Conservation (phyloP, 805 yeast genomes). For the Lipomyces starkeyi region DNA sequence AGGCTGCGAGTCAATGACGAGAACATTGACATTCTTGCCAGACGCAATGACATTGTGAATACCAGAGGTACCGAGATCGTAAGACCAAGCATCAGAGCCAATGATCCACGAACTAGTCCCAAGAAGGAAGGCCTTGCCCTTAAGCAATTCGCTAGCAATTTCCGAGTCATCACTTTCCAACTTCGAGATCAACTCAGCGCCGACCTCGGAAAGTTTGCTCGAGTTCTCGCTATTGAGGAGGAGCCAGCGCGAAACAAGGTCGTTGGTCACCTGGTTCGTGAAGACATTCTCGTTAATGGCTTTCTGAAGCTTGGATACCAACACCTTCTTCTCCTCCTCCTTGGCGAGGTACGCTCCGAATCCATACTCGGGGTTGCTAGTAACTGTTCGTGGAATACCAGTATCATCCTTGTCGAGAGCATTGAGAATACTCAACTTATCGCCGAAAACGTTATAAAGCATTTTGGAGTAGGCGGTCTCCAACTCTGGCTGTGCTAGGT, state of each 20-base stretch:
- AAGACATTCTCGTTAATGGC: slow-evolving; percentile 48
- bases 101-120: slow-evolving; percentile 75
- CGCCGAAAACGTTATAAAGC: slow-evolving; percentile 67
- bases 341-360: slow-evolving; percentile 73
- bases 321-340: slow-evolving; percentile 57
- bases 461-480: slow-evolving; percentile 82
- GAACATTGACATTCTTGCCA: slow-evolving; percentile 77
- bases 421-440: slow-evolving; percentile 65
- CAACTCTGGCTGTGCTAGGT: slow-evolving; percentile 47
- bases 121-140: slow-evolving; percentile 54
- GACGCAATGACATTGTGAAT: slow-evolving; percentile 82
- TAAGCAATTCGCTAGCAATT: slow-evolving; percentile 55
- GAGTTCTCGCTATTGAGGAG: slow-evolving; percentile 46
- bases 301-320: slow-evolving; percentile 54
- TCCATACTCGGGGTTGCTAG: slow-evolving; percentile 75
- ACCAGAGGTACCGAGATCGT: slow-evolving; percentile 90
- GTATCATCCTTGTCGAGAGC: slow-evolving; percentile 53
- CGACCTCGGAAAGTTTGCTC: slow-evolving; percentile 41
- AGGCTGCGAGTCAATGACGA: slow-evolving; percentile 87
- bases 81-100: slow-evolving; percentile 96
- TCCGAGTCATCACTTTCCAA: slow-evolving; percentile 47
- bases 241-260: slow-evolving; percentile 73
- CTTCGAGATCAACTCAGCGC: slow-evolving; percentile 46
- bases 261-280: slow-evolving; percentile 57
- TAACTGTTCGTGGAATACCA: slow-evolving; percentile 52